These are phyloP conservation scores for Euptelea pleiosperma DNA, from an alignment of 164 flowering plant genomes.

Conservation along the genomic window DNA sequence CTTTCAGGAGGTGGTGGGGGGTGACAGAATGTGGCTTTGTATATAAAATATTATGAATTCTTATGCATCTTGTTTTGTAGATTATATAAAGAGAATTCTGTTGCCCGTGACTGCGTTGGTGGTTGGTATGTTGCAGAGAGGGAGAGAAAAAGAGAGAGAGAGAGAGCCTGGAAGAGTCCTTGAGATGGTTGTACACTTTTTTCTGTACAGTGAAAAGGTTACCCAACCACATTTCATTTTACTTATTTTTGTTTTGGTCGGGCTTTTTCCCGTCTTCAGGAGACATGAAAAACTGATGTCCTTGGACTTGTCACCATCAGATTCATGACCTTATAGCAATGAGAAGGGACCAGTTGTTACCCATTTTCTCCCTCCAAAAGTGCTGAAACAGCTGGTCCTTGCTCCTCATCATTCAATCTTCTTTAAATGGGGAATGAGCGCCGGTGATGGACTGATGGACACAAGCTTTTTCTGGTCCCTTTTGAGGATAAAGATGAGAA, in stretches of 20 bases:
- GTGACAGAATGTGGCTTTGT: constrained; percentile 7
- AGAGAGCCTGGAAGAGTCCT: background rate
- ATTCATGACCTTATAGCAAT: background rate
- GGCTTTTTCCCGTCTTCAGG: background rate
- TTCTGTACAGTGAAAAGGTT: no score
- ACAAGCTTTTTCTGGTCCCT: no score
- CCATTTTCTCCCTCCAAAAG: no score
- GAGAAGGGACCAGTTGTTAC: no score
- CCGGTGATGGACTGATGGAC: no score
- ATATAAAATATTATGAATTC: background rate
- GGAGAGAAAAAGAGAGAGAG: no score
- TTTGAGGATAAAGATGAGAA: no score
- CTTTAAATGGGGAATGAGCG: no score
- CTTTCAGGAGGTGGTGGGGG: constrained; percentile 2
- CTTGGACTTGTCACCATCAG: background rate
- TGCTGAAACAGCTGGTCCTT: no score
- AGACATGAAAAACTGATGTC: background rate
- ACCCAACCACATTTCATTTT: background rate
- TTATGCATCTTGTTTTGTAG: constrained; percentile 16
- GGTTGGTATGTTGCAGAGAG: background rate
- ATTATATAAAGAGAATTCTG: constrained; percentile 6
- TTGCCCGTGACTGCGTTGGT: no score
- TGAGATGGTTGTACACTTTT: no score
- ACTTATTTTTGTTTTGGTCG: background rate
- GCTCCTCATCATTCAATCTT: no score